Evolutionary conservation across 225 moss, liverwort and hornwort species (phyloP).

Genomic region (Polytrichum commune): DNA sequence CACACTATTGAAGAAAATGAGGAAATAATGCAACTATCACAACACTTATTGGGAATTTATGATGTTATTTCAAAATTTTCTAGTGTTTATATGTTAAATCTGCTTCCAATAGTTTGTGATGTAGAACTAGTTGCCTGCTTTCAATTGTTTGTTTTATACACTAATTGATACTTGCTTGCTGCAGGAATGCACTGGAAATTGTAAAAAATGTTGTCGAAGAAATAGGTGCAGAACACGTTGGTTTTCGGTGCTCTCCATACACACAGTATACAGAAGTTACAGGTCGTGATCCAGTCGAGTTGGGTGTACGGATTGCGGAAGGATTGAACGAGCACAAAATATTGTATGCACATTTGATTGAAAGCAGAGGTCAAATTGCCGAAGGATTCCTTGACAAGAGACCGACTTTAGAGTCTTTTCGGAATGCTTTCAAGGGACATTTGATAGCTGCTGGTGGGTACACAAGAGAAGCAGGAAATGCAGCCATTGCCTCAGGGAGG

Average conservation of each 20-base stretch:
- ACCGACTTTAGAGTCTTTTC: slow-evolving; percentile 37
- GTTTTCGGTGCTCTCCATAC: slow-evolving; percentile 63
- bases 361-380: slow-evolving; percentile 16
- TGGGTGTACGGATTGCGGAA: slow-evolving; percentile 42
- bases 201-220: slow-evolving; percentile 49
- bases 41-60: no score
- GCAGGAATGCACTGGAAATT: slow-evolving; percentile 51
- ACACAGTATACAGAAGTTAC: slow-evolving; percentile 23
- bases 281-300: slow-evolving; percentile 26
- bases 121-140: no score
- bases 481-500: slow-evolving; percentile 25
- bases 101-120: no score
- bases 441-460: slow-evolving; percentile 71
- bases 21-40: no score
- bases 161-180: slow-evolving; percentile 6
- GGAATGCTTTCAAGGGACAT: slow-evolving; percentile 54
- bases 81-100: no score
- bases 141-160: neutral
- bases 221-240: slow-evolving; percentile 63
- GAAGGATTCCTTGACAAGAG: slow-evolving; percentile 16
- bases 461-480: slow-evolving; percentile 50
- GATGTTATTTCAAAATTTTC: no score
- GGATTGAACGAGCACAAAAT: slow-evolving; percentile 29
- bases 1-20: no score
- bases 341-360: slow-evolving; percentile 20